Percentiles rank a stretch among this genome's conserved stretches.
These are phyloP conservation scores for Quercus cerris DNA, from an alignment of 306 rosid genomes.

Conservation along the genomic window DNA sequence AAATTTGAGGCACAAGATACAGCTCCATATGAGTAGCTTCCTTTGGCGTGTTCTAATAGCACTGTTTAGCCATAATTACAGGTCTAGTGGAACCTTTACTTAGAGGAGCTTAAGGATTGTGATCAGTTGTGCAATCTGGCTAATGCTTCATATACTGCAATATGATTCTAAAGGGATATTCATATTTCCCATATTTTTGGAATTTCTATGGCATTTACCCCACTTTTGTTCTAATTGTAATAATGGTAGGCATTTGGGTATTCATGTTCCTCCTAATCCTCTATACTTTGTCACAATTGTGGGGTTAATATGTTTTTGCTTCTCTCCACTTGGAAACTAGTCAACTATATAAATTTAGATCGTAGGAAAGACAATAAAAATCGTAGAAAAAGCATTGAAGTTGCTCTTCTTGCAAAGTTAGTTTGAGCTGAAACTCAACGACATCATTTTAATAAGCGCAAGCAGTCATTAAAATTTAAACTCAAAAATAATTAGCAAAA, in stretches of 20 bases:
- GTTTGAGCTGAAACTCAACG: too few species aligned
- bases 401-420: too few species aligned
- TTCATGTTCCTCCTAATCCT: background rate
- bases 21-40: conserved; percentile 7
- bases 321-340: too few species aligned
- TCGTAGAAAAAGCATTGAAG: too few species aligned
- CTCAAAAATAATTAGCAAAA: too few species aligned
- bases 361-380: too few species aligned
- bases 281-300: background rate
- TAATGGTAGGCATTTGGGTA: background rate
- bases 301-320: background rate
- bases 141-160: background rate
- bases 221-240: background rate
- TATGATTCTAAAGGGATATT: background rate
- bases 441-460: too few species aligned
- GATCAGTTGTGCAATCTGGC: background rate
- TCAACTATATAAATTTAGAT: too few species aligned
- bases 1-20: conserved; percentile 38
- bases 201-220: too few species aligned
- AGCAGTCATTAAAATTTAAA: too few species aligned
- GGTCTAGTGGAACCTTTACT: background rate
- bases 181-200: too few species aligned
- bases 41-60: background rate
- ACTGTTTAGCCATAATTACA: background rate
- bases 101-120: background rate